phyloP scores from a whole-genome alignment of 495 filamentous ascomycete genomes.

The Aspergillus bertholletiae region DNA sequence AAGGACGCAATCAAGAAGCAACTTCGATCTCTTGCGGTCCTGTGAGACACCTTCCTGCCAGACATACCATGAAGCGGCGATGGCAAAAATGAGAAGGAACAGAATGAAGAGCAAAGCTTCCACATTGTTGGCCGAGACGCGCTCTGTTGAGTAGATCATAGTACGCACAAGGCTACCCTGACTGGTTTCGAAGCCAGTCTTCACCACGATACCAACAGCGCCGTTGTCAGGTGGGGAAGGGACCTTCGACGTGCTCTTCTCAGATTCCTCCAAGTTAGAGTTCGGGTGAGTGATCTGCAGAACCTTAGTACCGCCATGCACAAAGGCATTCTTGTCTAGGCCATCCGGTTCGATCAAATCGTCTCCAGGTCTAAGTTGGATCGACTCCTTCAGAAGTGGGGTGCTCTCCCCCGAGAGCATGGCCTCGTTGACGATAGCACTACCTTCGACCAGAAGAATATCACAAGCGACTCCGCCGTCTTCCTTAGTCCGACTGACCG shows the following conservation, averaged over 20 bases:
- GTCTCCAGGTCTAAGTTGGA: conserved; percentile 84
- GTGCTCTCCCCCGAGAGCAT: conserved; percentile 99
- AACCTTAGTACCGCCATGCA: conserved; percentile 97
- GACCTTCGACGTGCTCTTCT: conserved; percentile 66
- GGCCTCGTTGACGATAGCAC: conserved; percentile 97
- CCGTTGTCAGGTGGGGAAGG: conserved; percentile 81
- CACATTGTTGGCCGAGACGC: conserved; percentile 93
- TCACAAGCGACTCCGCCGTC: conserved; percentile 96
- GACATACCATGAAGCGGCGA: conserved; percentile 99
- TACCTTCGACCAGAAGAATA: conserved; percentile 91
- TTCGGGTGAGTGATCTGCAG: conserved; percentile 85
- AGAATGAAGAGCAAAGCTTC: conserved; percentile 95
- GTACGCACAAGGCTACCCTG: conserved; percentile 96
- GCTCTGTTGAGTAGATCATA: conserved; percentile 99
- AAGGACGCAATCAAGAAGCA: conserved; percentile 93
- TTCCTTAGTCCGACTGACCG: conserved; percentile 92
- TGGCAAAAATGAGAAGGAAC: conserved; percentile 91
- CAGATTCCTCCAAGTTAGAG: conserved; percentile 63
- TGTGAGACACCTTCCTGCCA: conserved; percentile 92
- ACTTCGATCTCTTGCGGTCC: conserved; percentile 94
- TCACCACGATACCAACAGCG: conserved; percentile 88
- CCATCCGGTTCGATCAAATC: conserved; percentile 85
- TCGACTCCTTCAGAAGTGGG: conserved; percentile 90
- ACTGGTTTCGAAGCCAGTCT: conserved; percentile 98
- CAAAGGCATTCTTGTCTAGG: conserved; percentile 92